Percentiles rank a stretch among this genome's conserved stretches.
Evolutionary conservation across 495 filamentous ascomycete genomes (phyloP).

Genomic region (Tuber microsphaerosporum): DNA sequence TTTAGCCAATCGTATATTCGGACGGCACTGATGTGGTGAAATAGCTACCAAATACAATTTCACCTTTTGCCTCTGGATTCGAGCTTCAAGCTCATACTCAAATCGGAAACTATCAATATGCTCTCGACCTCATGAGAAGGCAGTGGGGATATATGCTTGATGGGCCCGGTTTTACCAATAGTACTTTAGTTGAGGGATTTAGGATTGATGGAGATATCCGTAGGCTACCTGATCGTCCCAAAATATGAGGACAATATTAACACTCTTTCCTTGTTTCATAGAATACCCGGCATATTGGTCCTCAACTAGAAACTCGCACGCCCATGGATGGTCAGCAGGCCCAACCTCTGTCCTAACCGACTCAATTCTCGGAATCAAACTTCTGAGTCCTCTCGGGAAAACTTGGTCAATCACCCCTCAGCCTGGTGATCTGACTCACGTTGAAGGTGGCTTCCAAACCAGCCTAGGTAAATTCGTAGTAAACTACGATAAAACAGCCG

Average conservation of each 20-base stretch:
- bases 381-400: constrained; percentile 47
- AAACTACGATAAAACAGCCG: not conserved
- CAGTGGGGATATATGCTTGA: constrained; percentile 60
- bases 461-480: constrained; percentile 51
- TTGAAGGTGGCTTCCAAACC: constrained; percentile 53
- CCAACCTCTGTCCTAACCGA: constrained; percentile 53
- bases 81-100: constrained; percentile 55
- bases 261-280: not conserved
- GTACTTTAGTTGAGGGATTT: constrained; percentile 57
- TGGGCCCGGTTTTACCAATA: constrained; percentile 55
- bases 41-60: constrained; percentile 52
- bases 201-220: constrained; percentile 49
- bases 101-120: constrained; percentile 46
- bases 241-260: not conserved
- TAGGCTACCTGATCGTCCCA: not conserved
- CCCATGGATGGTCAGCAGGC: constrained; percentile 57
- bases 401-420: constrained; percentile 51
- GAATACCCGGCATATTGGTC: constrained; percentile 55
- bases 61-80: constrained; percentile 56
- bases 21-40: not conserved
- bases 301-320: constrained; percentile 51
- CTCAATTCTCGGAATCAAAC: constrained; percentile 51
- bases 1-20: not conserved
- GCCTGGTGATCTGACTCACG: constrained; percentile 50
- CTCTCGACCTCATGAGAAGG: constrained; percentile 53